Conservation (phyloP, 495 filamentous ascomycete genomes). For the Neurospora sp. region DNA sequence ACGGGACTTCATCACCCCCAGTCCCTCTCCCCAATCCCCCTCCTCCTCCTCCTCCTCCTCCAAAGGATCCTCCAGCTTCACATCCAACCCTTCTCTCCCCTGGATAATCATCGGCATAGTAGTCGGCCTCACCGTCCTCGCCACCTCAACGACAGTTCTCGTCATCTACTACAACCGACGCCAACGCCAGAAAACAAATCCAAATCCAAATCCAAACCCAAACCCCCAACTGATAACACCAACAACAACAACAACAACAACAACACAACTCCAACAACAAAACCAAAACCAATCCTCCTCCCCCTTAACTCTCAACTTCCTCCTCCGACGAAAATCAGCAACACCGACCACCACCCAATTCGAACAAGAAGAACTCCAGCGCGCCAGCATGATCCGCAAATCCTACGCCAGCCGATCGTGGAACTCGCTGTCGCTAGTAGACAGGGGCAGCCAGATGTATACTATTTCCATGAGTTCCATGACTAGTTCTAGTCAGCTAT, state of each 20-base stretch:
- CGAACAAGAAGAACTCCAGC: conserved; percentile 28
- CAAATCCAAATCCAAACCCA: conserved; percentile 12
- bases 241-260: not conserved
- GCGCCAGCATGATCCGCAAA: conserved; percentile 37
- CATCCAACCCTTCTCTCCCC: not conserved
- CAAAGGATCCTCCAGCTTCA: not conserved
- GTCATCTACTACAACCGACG: conserved; percentile 16
- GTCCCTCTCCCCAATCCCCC: not conserved
- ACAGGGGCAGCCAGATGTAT: not conserved
- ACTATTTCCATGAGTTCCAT: not conserved
- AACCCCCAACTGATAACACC: conserved; percentile 5
- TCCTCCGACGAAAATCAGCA: conserved; percentile 12
- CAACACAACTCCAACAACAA: not conserved
- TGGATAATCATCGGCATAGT: conserved; percentile 27
- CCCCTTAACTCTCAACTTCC: not conserved
- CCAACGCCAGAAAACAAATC: conserved; percentile 6
- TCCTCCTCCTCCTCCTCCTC: not conserved
- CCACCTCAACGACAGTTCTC: conserved; percentile 15
- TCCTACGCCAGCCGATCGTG: conserved; percentile 32
- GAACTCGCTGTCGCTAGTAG: conserved; percentile 1
- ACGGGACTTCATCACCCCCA: not conserved
- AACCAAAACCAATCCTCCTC: not conserved
- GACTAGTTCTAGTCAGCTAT: not conserved
- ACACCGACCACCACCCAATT: conserved; percentile 6
- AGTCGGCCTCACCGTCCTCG: conserved; percentile 18